These are phyloP conservation scores for Fraxinus floribunda DNA, from an alignment of 305 asterid genomes.

Conservation along the genomic window DNA sequence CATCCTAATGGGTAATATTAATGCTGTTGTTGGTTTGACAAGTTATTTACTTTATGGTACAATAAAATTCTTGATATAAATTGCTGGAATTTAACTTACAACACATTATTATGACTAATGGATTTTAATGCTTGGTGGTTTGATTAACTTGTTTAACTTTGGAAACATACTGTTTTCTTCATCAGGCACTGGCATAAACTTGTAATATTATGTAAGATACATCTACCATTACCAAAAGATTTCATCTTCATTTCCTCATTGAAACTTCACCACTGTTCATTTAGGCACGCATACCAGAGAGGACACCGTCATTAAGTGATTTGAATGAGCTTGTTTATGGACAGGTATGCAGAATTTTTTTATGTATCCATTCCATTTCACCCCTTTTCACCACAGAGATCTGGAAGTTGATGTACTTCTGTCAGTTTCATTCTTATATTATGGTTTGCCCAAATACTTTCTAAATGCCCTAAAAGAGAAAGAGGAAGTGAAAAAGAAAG, in stretches of 20 bases:
- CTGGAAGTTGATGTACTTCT: slow-evolving; percentile 4
- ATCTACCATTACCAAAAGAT: slow-evolving; percentile 22
- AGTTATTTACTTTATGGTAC: slow-evolving; percentile 13
- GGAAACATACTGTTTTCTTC: slow-evolving; percentile 5
- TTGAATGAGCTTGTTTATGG: slow-evolving; percentile 85
- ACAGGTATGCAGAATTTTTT: slow-evolving; percentile 54
- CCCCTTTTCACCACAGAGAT: slow-evolving; percentile 2
- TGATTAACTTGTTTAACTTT: not conserved
- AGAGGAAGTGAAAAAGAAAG: slow-evolving; percentile 2
- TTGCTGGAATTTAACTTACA: not conserved
- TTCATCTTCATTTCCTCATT: not conserved
- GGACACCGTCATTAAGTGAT: slow-evolving; percentile 89
- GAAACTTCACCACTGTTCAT: slow-evolving; percentile 18
- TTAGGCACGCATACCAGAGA: slow-evolving; percentile 79
- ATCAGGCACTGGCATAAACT: not conserved
- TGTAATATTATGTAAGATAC: not conserved
- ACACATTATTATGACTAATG: not conserved
- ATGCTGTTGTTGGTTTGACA: not conserved
- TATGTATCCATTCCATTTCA: not conserved
- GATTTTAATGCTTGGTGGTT: not conserved
- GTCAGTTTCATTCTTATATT: slow-evolving; percentile 5
- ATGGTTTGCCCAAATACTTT: slow-evolving; percentile 8
- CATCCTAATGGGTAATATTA: not conserved
- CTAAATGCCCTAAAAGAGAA: not conserved
- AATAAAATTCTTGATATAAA: not conserved